Evolutionary conservation across 805 yeast genomes (phyloP), one percentile per base, ranked within the genome.

Genomic region (Saccharomycopsis babjevae): DNA sequence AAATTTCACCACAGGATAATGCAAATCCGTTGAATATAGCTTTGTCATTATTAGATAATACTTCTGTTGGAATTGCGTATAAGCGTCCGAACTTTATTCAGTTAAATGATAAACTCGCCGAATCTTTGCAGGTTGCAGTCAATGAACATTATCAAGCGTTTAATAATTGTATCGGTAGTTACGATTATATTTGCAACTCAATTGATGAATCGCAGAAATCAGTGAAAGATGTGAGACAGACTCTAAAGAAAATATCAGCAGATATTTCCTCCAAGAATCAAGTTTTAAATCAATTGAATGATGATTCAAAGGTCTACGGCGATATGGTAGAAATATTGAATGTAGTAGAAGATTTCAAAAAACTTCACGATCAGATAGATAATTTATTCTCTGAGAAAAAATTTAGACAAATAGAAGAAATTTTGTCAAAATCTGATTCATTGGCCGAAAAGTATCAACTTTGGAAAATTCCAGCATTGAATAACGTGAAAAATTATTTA

Each of bases 61-160:
- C 96, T 1, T 88, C 96, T 0, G 94, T 91, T n/a, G 98, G 98
- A 0, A 74, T 89, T 67, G 96, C 96, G 0, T 86, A 85, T 67
- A 82, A 85, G 62, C 77, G 78, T 61, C 78, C 78, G 1, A 91
- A 89, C 63, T 93, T 93, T 66, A 75, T 78, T 52, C 79, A 79
- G 56, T 72, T 90, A 54, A 83, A 85, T 63, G 74, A 75, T 28
- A 75, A 80, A 59, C 79, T 92, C 13, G 81, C 84, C 16, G 69
- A 69, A 18, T 80, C 84, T 30, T 75, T 93, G 58, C 81, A 85
- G 62, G 73, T 72, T 28, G 89, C 92, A 1, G 97, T 92, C 34
- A 86, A 86, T 65, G 88, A 85, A 59, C 88, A 90, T 69, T 86
- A 85, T 70, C 92, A 89, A 69, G 85, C 89, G 1, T 91, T 93